These are phyloP conservation scores for Hydnomerulius pinastri DNA, from an alignment of 768 basidiomycete genomes.

Conservation along the genomic window DNA sequence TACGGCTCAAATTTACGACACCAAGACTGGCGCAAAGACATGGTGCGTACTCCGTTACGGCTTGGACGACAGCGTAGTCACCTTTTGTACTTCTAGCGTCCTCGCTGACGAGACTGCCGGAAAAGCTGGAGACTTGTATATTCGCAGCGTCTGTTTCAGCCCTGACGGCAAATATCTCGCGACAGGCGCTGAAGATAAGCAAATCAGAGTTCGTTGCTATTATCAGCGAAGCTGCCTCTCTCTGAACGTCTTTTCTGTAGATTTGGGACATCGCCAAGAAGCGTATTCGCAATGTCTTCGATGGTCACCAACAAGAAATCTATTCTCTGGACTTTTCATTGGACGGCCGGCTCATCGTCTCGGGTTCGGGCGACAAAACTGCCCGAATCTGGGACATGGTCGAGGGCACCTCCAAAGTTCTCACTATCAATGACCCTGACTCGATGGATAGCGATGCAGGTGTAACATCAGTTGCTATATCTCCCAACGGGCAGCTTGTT, in stretches of 20 bases:
- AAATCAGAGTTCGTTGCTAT: conserved; percentile 69
- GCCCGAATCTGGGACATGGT: conserved; percentile 73
- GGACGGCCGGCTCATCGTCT: conserved; percentile 86
- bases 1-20: conserved; percentile 94
- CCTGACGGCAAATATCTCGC: conserved; percentile 73
- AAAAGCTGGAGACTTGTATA: conserved; percentile 84
- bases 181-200: conserved; percentile 88
- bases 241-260: conserved; percentile 39
- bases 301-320: conserved; percentile 91
- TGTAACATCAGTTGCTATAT: conserved; percentile 79
- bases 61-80: conserved; percentile 7
- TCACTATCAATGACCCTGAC: conserved; percentile 51
- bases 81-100: conserved; percentile 46
- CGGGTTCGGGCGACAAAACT: conserved; percentile 78
- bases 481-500: conserved; percentile 69
- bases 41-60: conserved; percentile 53
- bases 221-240: not conserved
- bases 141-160: conserved; percentile 80
- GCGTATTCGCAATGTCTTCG: conserved; percentile 76
- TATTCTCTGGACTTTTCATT: conserved; percentile 90
- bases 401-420: conserved; percentile 34
- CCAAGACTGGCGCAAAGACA: conserved; percentile 80
- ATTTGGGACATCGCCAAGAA: conserved; percentile 91
- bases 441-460: conserved; percentile 56
- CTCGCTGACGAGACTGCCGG: conserved; percentile 74